Evolutionary conservation across 73 alveolate species (phyloP), one percentile per base, ranked within the genome.

Genomic region (Paramecium octaurelia): DNA sequence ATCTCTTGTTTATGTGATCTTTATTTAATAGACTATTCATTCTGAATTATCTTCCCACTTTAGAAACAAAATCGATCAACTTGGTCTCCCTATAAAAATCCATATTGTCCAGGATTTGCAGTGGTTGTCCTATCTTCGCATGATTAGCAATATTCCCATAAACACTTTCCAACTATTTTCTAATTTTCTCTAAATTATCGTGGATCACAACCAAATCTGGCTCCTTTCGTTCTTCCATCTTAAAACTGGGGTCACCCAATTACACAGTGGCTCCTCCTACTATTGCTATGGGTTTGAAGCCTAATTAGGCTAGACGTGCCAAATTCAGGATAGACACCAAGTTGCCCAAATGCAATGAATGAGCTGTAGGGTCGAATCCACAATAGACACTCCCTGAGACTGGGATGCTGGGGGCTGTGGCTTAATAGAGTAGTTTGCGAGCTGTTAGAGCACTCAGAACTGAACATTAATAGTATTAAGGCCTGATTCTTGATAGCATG

Each of bases 321-420:
- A 93, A 76, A 50, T 92, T 29, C n/a, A 58, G 59, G 23, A 93
- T 86, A n/a, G 96, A 84, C 12, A 71, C 34, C 3, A 92, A 46
- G 58, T 92, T 93, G 35, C 95, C 95, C 35, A 93, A 23, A n/a
- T 93, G 95, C 23, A 92, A 86, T 27, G 94, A 92, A 31, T 21
- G 59, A 23, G 95, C 95, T 16, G 94, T 93, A 21, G 94, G 96
- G 85, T 93, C 95, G 44, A 92, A 93, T 18, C 95, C 96, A 27
- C 94, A 92, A 40, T 93, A 80, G 1, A 86, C 93, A 24, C 83
- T 9, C 27, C 76, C 50, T 80, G 48, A 6, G 5, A 80, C 6
- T 1, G 50, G 91, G 7, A 80, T 80, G 10, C 2, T 11, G 11
- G 29, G 3, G 8, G 54, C 57, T 24, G 76, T 80, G 9, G 76